These are phyloP conservation scores for Thelephora ganbajun DNA, from an alignment of 768 basidiomycete genomes.

Conservation along the genomic window DNA sequence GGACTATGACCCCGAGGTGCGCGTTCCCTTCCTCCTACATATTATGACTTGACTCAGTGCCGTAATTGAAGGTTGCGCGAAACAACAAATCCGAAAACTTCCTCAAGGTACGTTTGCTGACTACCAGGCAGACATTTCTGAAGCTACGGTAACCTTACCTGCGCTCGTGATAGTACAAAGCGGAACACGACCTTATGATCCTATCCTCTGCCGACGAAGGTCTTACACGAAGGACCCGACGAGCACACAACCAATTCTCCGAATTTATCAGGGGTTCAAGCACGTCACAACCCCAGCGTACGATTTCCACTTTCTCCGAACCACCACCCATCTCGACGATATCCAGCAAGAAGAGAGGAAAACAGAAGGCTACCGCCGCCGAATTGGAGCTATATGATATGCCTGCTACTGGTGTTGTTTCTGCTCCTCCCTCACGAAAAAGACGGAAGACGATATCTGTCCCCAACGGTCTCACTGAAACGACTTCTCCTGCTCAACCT, in stretches of 20 bases:
- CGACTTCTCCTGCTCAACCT: too few species aligned
- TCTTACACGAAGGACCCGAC: slow-evolving; percentile 45
- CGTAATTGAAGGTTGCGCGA: slow-evolving; percentile 23
- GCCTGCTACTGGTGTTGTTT: too few species aligned
- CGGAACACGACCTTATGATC: slow-evolving; percentile 46
- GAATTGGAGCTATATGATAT: too few species aligned
- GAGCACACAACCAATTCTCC: slow-evolving; percentile 39
- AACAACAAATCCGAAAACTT: slow-evolving; percentile 54
- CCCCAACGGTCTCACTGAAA: too few species aligned
- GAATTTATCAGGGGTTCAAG: slow-evolving; percentile 24
- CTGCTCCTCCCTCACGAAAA: too few species aligned
- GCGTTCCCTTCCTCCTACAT: slow-evolving; percentile 10
- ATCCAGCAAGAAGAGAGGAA: slow-evolving; percentile 3
- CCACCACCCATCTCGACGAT: neutral
- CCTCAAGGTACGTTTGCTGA: slow-evolving; percentile 13
- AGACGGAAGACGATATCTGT: too few species aligned
- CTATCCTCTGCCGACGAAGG: slow-evolving; percentile 27
- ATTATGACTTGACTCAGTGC: neutral
- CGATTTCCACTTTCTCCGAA: slow-evolving; percentile 3
- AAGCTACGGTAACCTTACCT: neutral
- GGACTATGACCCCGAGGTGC: slow-evolving; percentile 61
- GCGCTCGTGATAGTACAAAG: slow-evolving; percentile 34
- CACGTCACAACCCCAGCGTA: slow-evolving; percentile 11
- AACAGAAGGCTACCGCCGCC: too few species aligned
- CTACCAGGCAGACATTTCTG: too few species aligned